Conservation (phyloP, 108 stramenopile genomes). For the Pinguiococcus pyrenoidosus region DNA sequence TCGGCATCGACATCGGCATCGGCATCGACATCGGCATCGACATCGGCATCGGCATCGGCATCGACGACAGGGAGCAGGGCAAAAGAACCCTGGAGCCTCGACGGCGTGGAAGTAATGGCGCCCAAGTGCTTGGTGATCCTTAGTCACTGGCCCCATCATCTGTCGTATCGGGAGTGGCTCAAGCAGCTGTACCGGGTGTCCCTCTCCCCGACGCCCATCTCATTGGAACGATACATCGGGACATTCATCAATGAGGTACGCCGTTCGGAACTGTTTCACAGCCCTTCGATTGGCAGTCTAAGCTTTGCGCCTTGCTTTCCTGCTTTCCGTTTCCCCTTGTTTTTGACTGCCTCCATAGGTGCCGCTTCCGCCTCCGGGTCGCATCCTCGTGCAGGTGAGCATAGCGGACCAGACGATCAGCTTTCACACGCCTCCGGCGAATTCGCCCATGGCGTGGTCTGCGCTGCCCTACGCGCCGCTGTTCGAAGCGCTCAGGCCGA, state of each 20-base stretch:
- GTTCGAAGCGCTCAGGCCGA: slow-evolving; percentile 29
- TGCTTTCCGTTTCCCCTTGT: too few relatives aligned
- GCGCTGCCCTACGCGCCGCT: slow-evolving; percentile 26
- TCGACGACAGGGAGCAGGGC: too few relatives aligned
- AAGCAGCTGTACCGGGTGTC: slow-evolving; percentile 20
- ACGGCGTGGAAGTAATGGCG: slow-evolving; percentile 6
- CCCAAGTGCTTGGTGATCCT: slow-evolving; percentile 28
- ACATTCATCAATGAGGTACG: slow-evolving; percentile 37
- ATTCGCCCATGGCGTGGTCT: slow-evolving; percentile 27
- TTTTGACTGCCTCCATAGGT: too few relatives aligned
- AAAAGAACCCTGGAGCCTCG: too few relatives aligned
- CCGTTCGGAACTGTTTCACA: too few relatives aligned
- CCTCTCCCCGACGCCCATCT: slow-evolving; percentile 15
- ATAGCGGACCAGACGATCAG: slow-evolving; percentile 21
- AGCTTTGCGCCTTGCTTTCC: too few relatives aligned
- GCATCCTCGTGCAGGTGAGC: slow-evolving; percentile 31
- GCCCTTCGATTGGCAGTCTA: too few relatives aligned
- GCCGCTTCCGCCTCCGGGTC: too few relatives aligned
- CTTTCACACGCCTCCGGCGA: slow-evolving; percentile 33
- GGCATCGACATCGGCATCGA: too few relatives aligned
- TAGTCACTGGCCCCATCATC: slow-evolving; percentile 14
- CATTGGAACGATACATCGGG: slow-evolving; percentile 33
- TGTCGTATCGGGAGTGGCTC: slow-evolving; percentile 18
- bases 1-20: too few relatives aligned
- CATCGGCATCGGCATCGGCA: too few relatives aligned